Base-by-base conservation (phyloP, 2,329 filamentous ascomycete species). In the Zymoseptoria brevis region DNA sequence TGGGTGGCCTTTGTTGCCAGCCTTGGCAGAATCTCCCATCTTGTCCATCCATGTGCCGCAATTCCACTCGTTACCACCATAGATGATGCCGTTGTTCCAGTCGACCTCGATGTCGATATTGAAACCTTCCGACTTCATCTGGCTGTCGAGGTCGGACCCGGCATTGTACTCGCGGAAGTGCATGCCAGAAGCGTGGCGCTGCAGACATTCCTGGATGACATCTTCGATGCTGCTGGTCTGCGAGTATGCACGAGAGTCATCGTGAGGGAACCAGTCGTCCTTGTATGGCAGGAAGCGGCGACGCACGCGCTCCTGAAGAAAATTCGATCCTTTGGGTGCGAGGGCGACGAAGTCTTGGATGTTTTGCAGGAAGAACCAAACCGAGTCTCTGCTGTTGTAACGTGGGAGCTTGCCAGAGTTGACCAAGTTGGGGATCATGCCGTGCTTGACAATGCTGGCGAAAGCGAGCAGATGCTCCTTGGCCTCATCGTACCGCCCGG, bases 1-100 rank as follows among this genome's bases (percentile, higher is more conserved):
- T 0, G 94, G 95, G 19, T 96, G 80, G 54, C 94, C 95, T 77
- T 96, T 97, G 70, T 87, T 96, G 60, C 88, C 87, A 16, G 95
- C 94, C 62, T 87, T 89, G 64, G 89, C 85, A 63, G 91, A 96
- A 74, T 99, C 94, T n/a, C 94, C 94, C 94, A 99, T 99, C 82
- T 99, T 99, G 80, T 99, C 94, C 91, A 96, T 96, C 94, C 94
- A 99, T 1, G 94, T 99, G 56, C 94, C 94, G 68, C 95, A 99
- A 75, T 99, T 99, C 75, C 79, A 82, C 71, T 96, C 92, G 70
- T 90, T 97, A 35, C 95, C 94, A 58, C 95, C 94, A 69, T 95
- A 96, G 59, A 99, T 87, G 63, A 99, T 83, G 21, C 94, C 95
- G 4, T 86, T 94, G 30, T 83, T 79, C 93, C 93, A 97, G 72